phyloP scores from a whole-genome alignment of 2,329 filamentous ascomycete species.

The Sarocladiaceae sp. region DNA sequence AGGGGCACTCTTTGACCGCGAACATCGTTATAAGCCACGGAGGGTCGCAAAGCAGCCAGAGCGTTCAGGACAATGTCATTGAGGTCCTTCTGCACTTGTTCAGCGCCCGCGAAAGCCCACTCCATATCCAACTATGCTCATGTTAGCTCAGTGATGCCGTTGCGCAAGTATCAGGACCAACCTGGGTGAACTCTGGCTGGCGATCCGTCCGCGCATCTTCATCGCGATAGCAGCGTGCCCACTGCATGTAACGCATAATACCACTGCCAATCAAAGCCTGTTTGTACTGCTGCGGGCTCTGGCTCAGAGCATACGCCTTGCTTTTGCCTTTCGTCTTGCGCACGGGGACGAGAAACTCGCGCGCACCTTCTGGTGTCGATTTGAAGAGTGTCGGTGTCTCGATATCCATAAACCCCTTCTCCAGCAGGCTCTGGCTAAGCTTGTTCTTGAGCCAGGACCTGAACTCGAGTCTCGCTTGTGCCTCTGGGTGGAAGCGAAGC shows the following conservation, averaged over 20 bases:
- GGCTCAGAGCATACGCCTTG: constrained; percentile 81
- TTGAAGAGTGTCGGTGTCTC: constrained; percentile 96
- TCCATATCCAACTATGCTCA: constrained; percentile 73
- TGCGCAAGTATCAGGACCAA: constrained; percentile 22
- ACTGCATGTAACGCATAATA: constrained; percentile 77
- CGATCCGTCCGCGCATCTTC: constrained; percentile 88
- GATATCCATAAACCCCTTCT: constrained; percentile 64
- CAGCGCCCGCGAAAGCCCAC: constrained; percentile 71
- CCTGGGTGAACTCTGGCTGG: constrained; percentile 94
- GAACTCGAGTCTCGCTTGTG: constrained; percentile 64
- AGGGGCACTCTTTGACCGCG: constrained; percentile 28
- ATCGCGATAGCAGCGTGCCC: constrained; percentile 91
- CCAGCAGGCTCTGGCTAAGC: constrained; percentile 46
- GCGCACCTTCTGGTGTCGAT: constrained; percentile 89
- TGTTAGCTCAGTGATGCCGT: neutral
- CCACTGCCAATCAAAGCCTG: constrained; percentile 94
- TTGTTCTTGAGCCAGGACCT: constrained; percentile 54
- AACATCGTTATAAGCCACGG: constrained; percentile 58
- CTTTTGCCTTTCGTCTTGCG: constrained; percentile 51
- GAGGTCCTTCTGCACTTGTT: constrained; percentile 26
- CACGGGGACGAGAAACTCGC: constrained; percentile 91
- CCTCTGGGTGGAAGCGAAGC: constrained; percentile 63
- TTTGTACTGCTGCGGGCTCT: constrained; percentile 98
- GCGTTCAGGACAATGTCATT: constrained; percentile 27
- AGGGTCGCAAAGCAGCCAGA: constrained; percentile 21